Conservation (phyloP, 768 basidiomycete genomes). For the Kwoniella sp. region DNA sequence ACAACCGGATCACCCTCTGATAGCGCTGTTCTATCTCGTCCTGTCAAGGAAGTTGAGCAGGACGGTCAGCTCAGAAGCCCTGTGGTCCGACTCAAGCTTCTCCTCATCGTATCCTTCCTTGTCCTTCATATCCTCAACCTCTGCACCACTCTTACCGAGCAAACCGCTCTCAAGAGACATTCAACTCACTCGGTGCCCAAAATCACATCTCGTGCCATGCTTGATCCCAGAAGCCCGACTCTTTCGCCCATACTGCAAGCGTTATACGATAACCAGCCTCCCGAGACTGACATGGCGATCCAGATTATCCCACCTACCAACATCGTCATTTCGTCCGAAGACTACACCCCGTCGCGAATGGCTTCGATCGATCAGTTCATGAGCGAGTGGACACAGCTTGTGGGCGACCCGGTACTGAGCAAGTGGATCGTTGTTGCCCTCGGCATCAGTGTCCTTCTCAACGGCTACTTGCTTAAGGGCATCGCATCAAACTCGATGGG, state of each 20-base stretch:
- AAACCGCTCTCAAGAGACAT: constrained; percentile 63
- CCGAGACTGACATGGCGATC: constrained; percentile 45
- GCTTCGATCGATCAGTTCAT: constrained; percentile 81
- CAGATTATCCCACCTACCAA: constrained; percentile 48
- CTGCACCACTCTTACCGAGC: constrained; percentile 80
- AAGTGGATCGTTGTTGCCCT: constrained; percentile 94
- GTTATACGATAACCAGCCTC: constrained; percentile 60
- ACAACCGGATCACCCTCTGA: constrained; percentile 17
- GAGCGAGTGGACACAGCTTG: constrained; percentile 83
- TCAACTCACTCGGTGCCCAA: constrained; percentile 53
- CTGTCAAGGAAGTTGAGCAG: constrained; percentile 40
- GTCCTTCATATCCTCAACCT: constrained; percentile 89
- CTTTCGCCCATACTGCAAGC: constrained; percentile 65
- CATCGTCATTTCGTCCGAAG: constrained; percentile 39
- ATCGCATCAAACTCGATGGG: constrained; percentile 58
- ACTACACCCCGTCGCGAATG: constrained; percentile 44
- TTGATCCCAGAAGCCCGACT: constrained; percentile 70
- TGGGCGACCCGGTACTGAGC: constrained; percentile 88
- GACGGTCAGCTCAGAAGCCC: constrained; percentile 68
- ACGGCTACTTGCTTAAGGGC: constrained; percentile 85
- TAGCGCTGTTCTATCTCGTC: constrained; percentile 14
- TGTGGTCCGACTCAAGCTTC: constrained; percentile 81
- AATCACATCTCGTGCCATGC: constrained; percentile 47
- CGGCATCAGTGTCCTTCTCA: constrained; percentile 80
- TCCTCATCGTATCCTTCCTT: constrained; percentile 88